Evolutionary conservation across 2,329 filamentous ascomycete species (phyloP).

Genomic region (Neoarthrinium moseri): DNA sequence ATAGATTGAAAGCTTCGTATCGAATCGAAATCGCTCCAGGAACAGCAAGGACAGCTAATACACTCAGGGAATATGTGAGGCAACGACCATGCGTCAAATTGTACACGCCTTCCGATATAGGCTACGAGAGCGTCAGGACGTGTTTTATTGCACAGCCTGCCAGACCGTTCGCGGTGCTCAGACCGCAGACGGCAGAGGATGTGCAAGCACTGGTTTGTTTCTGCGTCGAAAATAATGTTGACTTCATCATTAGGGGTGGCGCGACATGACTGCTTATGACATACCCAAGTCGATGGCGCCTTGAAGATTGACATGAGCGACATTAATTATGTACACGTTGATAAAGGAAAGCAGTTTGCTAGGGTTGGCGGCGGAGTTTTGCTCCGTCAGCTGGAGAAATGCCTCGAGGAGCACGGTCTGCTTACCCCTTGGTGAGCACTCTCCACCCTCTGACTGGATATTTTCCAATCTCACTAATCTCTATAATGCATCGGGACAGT

Average conservation of each 20-base stretch:
- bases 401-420: constrained; percentile 26
- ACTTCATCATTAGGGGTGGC: constrained; percentile 28
- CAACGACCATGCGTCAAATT: neutral
- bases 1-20: neutral
- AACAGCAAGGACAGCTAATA: neutral
- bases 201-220: constrained; percentile 17
- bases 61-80: neutral
- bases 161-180: constrained; percentile 16
- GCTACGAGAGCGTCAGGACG: constrained; percentile 16
- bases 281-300: constrained; percentile 26
- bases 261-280: constrained; percentile 34
- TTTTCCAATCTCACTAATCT: neutral
- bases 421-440: constrained; percentile 23
- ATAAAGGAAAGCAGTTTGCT: constrained; percentile 24
- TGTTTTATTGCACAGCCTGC: constrained; percentile 14
- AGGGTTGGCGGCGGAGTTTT: constrained; percentile 35
- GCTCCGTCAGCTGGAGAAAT: constrained; percentile 22
- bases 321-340: constrained; percentile 28
- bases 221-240: constrained; percentile 16
- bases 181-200: constrained; percentile 18
- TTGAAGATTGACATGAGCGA: constrained; percentile 37
- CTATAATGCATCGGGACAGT: constrained; percentile 15
- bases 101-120: neutral
- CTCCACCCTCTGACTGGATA: neutral
- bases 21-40: neutral